Conservation (phyloP, 306 rosid genomes). For the Acacia crassicarpa region DNA sequence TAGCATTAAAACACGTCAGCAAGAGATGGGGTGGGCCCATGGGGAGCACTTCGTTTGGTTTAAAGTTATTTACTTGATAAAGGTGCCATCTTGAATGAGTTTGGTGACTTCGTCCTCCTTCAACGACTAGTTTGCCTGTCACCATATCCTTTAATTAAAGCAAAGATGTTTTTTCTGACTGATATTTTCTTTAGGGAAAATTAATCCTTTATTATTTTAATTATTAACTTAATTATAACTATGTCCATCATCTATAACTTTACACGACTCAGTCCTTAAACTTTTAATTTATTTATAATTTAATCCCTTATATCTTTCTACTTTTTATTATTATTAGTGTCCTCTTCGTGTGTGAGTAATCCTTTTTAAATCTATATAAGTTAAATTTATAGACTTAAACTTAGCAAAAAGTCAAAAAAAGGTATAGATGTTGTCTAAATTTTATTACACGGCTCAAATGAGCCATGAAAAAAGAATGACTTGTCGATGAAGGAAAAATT, state of each 20-base stretch:
- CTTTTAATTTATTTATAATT: rapidly evolving
- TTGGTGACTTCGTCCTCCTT: background rate
- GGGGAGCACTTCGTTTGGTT: background rate
- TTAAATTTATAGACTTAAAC: background rate
- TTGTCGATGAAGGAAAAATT: background rate
- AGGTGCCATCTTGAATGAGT: background rate
- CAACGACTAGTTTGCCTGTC: background rate
- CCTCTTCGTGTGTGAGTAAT: too few relatives aligned
- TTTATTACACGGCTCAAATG: background rate
- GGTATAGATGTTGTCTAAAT: background rate
- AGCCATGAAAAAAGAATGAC: background rate
- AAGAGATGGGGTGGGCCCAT: background rate
- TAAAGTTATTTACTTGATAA: background rate
- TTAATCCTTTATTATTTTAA: too few relatives aligned
- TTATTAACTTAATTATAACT: too few relatives aligned
- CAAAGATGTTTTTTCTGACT: too few relatives aligned
- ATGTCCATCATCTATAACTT: too few relatives aligned
- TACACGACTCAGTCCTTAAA: too few relatives aligned
- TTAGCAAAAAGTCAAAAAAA: too few relatives aligned
- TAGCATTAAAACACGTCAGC: background rate
- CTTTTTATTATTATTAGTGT: too few relatives aligned
- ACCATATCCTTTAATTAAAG: too few relatives aligned
- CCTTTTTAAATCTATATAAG: too few relatives aligned
- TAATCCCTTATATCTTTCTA: too few relatives aligned
- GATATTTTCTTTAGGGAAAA: too few relatives aligned